Evolutionary conservation across 1,284 basidiomycete species (phyloP).

Genomic region (Gymnopus androsaceus): DNA sequence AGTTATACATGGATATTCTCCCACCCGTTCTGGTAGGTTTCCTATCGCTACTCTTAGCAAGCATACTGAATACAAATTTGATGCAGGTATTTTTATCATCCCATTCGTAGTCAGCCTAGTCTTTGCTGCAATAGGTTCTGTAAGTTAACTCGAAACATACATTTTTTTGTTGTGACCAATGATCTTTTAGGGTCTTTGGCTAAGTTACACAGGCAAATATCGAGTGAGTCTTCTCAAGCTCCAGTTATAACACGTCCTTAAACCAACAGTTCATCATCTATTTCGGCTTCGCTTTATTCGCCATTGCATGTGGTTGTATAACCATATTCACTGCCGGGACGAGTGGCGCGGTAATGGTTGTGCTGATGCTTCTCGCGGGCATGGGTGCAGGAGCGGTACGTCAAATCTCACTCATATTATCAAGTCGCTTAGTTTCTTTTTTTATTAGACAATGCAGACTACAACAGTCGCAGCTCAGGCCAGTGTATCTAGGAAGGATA

Average conservation of each 20-base stretch:
- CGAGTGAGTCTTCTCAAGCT: no score
- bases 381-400: constrained; percentile 65
- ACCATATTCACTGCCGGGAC: constrained; percentile 59
- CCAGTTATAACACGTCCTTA: no score
- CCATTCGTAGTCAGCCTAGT: constrained; percentile 68
- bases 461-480: constrained; percentile 72
- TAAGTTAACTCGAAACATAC: constrained; percentile 29
- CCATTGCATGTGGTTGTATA: constrained; percentile 68
- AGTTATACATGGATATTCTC: constrained; percentile 64
- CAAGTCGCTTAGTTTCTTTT: background rate
- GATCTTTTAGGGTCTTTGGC: constrained; percentile 56
- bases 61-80: background rate
- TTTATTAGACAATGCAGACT: constrained; percentile 63
- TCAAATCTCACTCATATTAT: background rate
- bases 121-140: constrained; percentile 51
- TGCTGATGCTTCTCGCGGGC: constrained; percentile 71
- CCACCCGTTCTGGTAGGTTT: constrained; percentile 45
- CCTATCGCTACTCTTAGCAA: background rate
- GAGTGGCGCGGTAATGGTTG: constrained; percentile 52
- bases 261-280: constrained; percentile 68
- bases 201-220: constrained; percentile 69
- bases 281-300: constrained; percentile 67
- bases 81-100: constrained; percentile 63
- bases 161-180: background rate
- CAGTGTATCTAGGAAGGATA: constrained; percentile 63